Percentiles rank a stretch among this genome's conserved stretches.
These are phyloP conservation scores for Ascochyta clinopodiicola DNA, from an alignment of 2,329 filamentous ascomycete species.

Conservation along the genomic window DNA sequence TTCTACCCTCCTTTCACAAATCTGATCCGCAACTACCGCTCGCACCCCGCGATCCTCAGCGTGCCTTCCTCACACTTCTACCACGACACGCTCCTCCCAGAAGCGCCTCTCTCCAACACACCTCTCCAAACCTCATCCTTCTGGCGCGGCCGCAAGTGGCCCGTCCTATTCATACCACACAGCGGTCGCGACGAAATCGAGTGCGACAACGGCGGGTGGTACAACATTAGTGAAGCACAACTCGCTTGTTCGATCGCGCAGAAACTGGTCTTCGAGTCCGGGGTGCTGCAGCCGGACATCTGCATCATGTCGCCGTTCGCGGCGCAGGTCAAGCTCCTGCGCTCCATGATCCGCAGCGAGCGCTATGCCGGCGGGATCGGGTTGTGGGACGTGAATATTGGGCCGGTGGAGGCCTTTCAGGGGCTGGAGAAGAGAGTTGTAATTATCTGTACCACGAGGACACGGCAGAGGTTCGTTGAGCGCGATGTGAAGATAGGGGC, in stretches of 20 bases:
- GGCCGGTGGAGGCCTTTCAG: slow-evolving; percentile 56
- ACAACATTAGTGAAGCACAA: slow-evolving; percentile 41
- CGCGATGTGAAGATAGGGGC: slow-evolving; percentile 38
- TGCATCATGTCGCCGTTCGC: slow-evolving; percentile 55
- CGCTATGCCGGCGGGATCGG: slow-evolving; percentile 20
- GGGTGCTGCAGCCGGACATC: slow-evolving; percentile 46
- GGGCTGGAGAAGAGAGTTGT: slow-evolving; percentile 54
- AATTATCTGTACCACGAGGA: slow-evolving; percentile 54
- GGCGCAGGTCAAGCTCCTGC: slow-evolving; percentile 53
- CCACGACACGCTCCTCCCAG: slow-evolving; percentile 53
- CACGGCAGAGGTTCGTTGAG: slow-evolving; percentile 41
- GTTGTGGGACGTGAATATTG: slow-evolving; percentile 52
- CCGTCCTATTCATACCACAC: slow-evolving; percentile 52
- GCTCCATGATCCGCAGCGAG: slow-evolving; percentile 41
- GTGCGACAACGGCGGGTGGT: slow-evolving; percentile 50
- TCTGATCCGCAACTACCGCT: slow-evolving; percentile 56
- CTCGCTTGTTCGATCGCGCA: slow-evolving; percentile 41
- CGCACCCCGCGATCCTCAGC: slow-evolving; percentile 54
- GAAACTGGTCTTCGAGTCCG: slow-evolving; percentile 31
- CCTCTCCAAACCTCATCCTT: slow-evolving; percentile 39
- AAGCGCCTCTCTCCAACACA: slow-evolving; percentile 34
- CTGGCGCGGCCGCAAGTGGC: slow-evolving; percentile 51
- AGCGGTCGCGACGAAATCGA: slow-evolving; percentile 50
- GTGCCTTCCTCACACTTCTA: slow-evolving; percentile 54
- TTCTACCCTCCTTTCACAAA: slow-evolving; percentile 53